Base-by-base conservation (phyloP, 2,329 filamentous ascomycete genomes). In the Chrysosporium queenslandicum region DNA sequence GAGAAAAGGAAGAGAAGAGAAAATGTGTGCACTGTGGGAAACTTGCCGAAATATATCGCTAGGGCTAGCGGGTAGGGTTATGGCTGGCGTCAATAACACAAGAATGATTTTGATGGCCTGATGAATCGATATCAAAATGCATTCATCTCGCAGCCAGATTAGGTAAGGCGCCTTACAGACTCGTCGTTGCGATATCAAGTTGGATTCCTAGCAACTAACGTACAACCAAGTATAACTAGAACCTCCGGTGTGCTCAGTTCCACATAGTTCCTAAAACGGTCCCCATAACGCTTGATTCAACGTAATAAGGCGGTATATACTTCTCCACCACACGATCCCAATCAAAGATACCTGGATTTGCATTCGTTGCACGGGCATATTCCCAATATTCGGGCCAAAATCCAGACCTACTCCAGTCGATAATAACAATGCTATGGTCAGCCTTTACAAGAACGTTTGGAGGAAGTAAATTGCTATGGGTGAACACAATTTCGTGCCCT, bases 341-440 rank as follows among this genome's bases (percentile, higher is more conserved):
- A 27, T 43, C 23, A 54, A 41, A n/a, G 23, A 53, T 55, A 37
- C 50, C 55, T 9, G 48, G 40, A 25, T 46, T 34, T 32, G 34
- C 43, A 41, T 53, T 51, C 46, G 55, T 55, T 4, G 49, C 53
- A 6, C 55, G 50, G 50, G 53, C 58, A 42, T 56, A 64, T 45
- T 63, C 62, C 55, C 61, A 62, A 43, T 60, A 56, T 32, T 59
- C 56, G 1, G 62, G 63, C 50, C 58, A 61, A 34, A 60, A 61
- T 8, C 60, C 61, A 0, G 61, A 57, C 16, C 61, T 55, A 4
- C 59, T 60, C 55, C 63, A 62, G 46, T 65, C 62, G 14, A 64
- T 41, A 29, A 65, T 52, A 4, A 60, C 61, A 6, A 60, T 56
- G 8, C 59, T 60, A 12, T 55, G 55, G 27, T 59, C 58, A 9